Conservation (phyloP, 2,329 filamentous ascomycete species). For the Colletotrichum tamarilloi region DNA sequence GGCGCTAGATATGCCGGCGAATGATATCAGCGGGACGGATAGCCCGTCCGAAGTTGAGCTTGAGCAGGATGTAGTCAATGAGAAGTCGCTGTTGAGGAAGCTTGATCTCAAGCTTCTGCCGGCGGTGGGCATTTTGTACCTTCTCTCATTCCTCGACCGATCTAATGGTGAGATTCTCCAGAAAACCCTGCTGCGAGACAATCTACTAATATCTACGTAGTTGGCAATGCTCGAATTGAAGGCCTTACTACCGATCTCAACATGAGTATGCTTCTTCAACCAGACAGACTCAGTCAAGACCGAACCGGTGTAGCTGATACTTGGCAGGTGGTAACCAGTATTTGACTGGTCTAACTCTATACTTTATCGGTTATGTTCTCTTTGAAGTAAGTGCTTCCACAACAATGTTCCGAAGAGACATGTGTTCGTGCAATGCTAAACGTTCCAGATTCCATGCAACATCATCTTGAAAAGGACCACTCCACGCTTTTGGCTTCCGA, state of each 20-base stretch:
- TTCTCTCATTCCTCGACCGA: conserved; percentile 67
- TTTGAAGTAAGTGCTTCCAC: conserved; percentile 57
- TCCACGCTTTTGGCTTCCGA: conserved; percentile 66
- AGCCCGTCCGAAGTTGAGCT: conserved; percentile 21
- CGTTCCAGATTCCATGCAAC: conserved; percentile 66
- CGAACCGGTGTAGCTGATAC: background rate
- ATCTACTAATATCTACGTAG: conserved; percentile 47
- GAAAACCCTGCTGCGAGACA: conserved; percentile 38
- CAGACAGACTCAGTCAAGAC: no score
- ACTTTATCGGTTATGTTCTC: conserved; percentile 71
- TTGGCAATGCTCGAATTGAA: conserved; percentile 68
- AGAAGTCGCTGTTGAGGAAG: conserved; percentile 68
- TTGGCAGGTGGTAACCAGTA: conserved; percentile 68
- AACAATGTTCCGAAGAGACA: accelerated
- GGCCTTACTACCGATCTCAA: conserved; percentile 62
- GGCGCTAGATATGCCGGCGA: conserved; percentile 7
- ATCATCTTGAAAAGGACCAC: conserved; percentile 71
- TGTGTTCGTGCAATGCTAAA: conserved; percentile 4
- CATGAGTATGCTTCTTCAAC: conserved; percentile 57
- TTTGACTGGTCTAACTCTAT: conserved; percentile 72
- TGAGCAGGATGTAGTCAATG: conserved; percentile 53
- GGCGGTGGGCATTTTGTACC: conserved; percentile 64
- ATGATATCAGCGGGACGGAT: conserved; percentile 13
- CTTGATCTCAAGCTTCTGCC: conserved; percentile 64
- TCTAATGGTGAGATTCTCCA: conserved; percentile 62